Evolutionary conservation across 2,329 filamentous ascomycete species (phyloP).

Genomic region (Fusarium neocosmosporiellum): DNA sequence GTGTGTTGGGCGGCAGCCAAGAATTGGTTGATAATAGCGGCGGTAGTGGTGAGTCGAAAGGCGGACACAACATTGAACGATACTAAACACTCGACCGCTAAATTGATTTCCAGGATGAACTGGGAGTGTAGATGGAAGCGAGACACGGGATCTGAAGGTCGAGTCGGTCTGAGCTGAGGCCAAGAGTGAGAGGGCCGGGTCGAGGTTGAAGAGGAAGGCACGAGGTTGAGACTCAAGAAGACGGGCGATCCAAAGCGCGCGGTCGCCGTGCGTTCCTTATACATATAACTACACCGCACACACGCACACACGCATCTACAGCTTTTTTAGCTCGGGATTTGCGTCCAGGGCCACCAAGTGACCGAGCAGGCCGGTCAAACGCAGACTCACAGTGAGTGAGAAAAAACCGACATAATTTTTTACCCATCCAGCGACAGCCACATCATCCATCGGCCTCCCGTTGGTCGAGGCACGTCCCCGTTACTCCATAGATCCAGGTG

Average conservation of each 20-base stretch:
- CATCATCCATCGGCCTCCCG: conserved; percentile 40
- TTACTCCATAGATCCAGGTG: conserved; percentile 17
- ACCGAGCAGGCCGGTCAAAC: conserved; percentile 22
- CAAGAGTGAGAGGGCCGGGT: conserved; percentile 4
- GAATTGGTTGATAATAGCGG: conserved; percentile 17
- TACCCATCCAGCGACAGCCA: conserved; percentile 44
- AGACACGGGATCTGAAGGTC: conserved; percentile 3
- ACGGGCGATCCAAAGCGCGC: conserved; percentile 13
- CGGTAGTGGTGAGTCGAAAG: conserved; percentile 24
- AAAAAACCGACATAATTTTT: conserved; percentile 31
- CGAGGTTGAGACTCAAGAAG: conserved; percentile 17
- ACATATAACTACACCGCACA: conserved; percentile 20
- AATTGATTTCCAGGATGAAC: conserved; percentile 12
- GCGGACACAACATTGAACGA: conserved; percentile 25
- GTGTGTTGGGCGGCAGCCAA: conserved; percentile 23
- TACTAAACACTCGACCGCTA: conserved; percentile 2
- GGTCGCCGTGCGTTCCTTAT: conserved; percentile 33
- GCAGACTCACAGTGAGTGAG: conserved; percentile 11
- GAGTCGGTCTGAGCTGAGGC: background rate
- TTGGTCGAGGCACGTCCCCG: conserved; percentile 36
- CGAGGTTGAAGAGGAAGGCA: conserved; percentile 14
- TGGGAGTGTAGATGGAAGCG: conserved; percentile 7
- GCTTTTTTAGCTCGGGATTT: background rate
- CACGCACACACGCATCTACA: background rate
- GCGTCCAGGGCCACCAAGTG: conserved; percentile 6